Evolutionary conservation across 1,284 basidiomycete species (phyloP).

Genomic region (Flammula alnicola): DNA sequence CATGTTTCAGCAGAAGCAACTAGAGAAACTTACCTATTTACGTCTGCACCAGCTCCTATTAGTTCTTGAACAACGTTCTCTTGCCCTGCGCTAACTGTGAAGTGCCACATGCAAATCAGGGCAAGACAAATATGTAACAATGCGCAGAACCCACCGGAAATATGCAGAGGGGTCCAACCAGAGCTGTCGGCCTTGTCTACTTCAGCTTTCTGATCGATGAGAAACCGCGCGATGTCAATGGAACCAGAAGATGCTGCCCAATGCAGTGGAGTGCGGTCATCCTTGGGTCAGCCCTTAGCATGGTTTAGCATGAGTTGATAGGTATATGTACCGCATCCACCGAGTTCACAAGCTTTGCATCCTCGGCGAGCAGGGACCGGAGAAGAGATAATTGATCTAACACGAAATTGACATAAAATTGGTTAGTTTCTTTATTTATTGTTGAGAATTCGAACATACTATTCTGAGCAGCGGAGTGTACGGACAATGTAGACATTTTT

Average conservation of each 20-base stretch:
- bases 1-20: slow-evolving; percentile 11
- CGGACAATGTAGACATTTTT: slow-evolving; percentile 42
- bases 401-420: slow-evolving; percentile 7
- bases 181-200: slow-evolving; percentile 74
- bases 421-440: slow-evolving; percentile 7
- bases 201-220: slow-evolving; percentile 76
- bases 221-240: slow-evolving; percentile 70
- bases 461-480: slow-evolving; percentile 72
- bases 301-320: slow-evolving; percentile 4
- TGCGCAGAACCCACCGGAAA: slow-evolving; percentile 64
- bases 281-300: slow-evolving; percentile 49
- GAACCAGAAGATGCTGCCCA: slow-evolving; percentile 85
- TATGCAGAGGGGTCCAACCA: slow-evolving; percentile 89
- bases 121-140: slow-evolving; percentile 8
- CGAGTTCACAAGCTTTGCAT: slow-evolving; percentile 69
- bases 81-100: slow-evolving; percentile 79
- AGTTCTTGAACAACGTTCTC: slow-evolving; percentile 81
- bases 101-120: slow-evolving; percentile 20
- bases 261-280: slow-evolving; percentile 87
- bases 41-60: slow-evolving; percentile 83
- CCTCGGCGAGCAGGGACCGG: slow-evolving; percentile 69
- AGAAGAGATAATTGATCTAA: slow-evolving; percentile 80
- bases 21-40: slow-evolving; percentile 54
- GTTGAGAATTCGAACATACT: slow-evolving; percentile 43
- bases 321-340: slow-evolving; percentile 61